These are phyloP conservation scores for Penicillium lividum DNA, from an alignment of 495 filamentous ascomycete species.

Conservation along the genomic window DNA sequence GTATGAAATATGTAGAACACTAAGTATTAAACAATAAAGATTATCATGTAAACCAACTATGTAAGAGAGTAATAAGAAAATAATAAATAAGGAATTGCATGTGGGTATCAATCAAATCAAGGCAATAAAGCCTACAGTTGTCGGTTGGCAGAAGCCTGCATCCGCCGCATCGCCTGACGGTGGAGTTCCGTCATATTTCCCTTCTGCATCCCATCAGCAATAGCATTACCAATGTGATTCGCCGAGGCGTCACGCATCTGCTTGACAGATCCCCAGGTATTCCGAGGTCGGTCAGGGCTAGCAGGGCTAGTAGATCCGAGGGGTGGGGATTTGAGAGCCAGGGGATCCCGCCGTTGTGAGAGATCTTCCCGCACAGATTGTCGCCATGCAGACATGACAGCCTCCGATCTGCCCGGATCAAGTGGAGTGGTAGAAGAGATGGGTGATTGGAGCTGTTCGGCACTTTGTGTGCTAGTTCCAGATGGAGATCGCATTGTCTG, in stretches of 20 bases:
- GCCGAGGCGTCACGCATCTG: constrained; percentile 34
- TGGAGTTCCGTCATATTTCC: constrained; percentile 77
- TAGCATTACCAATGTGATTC: constrained; percentile 47
- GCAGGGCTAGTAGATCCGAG: constrained; percentile 12
- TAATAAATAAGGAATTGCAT: constrained; percentile 11
- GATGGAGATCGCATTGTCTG: constrained; percentile 27
- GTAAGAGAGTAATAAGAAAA: too few relatives aligned
- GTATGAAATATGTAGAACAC: background rate
- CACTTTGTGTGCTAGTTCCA: constrained; percentile 14
- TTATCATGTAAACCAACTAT: background rate
- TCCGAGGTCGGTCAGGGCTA: constrained; percentile 24
- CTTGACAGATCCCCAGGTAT: constrained; percentile 29
- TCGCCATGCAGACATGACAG: constrained; percentile 73
- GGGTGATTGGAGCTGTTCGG: constrained; percentile 21
- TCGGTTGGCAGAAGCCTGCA: constrained; percentile 71
- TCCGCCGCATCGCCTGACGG: constrained; percentile 74
- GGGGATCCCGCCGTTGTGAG: constrained; percentile 41
- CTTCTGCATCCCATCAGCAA: constrained; percentile 75
- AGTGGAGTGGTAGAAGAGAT: constrained; percentile 13
- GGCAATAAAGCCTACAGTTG: constrained; percentile 23
- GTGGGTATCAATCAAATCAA: constrained; percentile 20
- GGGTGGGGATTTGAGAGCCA: constrained; percentile 20
- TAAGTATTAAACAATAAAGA: background rate
- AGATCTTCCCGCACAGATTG: constrained; percentile 68
- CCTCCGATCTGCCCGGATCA: constrained; percentile 51